Percentiles rank a stretch among this genome's conserved stretches.
Conservation (phyloP, 192 early-diverging fungal genomes). For the Funneliformis mosseae region DNA sequence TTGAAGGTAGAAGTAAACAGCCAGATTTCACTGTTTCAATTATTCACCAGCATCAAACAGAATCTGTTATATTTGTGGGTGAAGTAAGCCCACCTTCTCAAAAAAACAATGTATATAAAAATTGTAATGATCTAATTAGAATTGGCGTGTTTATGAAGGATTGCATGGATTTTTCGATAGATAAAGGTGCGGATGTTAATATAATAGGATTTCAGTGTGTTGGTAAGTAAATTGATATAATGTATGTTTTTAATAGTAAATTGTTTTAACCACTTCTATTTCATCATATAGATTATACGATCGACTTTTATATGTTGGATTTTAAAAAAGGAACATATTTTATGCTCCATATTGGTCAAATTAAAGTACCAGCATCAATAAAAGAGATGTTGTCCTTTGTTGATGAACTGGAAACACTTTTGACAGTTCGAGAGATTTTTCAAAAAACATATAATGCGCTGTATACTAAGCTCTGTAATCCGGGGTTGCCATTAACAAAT, state of each 20-base stretch:
- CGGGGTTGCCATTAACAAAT: not conserved
- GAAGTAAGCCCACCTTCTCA: constrained; percentile 25
- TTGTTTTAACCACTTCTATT: no score
- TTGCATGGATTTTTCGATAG: not conserved
- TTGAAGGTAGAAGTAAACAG: not conserved
- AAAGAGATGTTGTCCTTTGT: constrained; percentile 16
- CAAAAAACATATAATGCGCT: not conserved
- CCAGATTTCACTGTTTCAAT: constrained; percentile 17
- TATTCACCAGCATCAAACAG: constrained; percentile 11
- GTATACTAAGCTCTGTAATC: not conserved
- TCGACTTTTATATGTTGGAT: constrained; percentile 16
- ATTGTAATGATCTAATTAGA: constrained; percentile 26
- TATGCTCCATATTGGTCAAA: not conserved
- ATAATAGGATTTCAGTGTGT: constrained; percentile 20
- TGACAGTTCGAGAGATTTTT: constrained; percentile 17
- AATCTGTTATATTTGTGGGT: constrained; percentile 2
- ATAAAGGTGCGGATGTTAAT: constrained; percentile 10
- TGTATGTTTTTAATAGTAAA: no score
- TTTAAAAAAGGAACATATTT: constrained; percentile 16
- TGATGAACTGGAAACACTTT: not conserved
- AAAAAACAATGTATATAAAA: constrained; percentile 27
- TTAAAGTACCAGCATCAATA: no score
- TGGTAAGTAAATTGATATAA: constrained; percentile 24
- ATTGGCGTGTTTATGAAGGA: constrained; percentile 23
- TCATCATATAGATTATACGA: constrained; percentile 21